Evolutionary conservation across 2,329 filamentous ascomycete species (phyloP), one percentile per base, ranked within the genome.

Genomic region (Pseudogymnoascus sp.): DNA sequence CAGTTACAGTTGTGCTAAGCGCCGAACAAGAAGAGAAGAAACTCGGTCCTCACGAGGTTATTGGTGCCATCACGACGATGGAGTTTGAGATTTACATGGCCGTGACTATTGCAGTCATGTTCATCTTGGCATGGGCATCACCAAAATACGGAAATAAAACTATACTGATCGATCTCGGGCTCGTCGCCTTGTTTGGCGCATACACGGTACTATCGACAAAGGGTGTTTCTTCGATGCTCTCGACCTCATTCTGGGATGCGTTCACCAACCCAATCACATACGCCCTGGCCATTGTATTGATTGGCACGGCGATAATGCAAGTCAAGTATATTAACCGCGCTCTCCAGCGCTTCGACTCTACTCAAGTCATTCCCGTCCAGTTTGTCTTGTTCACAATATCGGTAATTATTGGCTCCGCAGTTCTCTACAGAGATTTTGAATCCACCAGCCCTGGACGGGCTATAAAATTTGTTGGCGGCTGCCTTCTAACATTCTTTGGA

Each of bases 131-230:
- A 83, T 90, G 88, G 80, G 83, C 87, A 31, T 97, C 93, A 73
- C 85, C 86, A 62, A 86, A 80, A 64, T 96, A 93, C 73, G 94
- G 94, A n/a, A 82, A 87, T 62, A 87, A 85, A 68, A 92, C 87
- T 0, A 95, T 97, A 61, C 76, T 97, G 65, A 92, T 99, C 66
- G 94, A 99, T 73, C 79, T 99, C 37, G 92, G 93, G 8, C 83
- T 99, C 37, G 94, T 99, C 42, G 94, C 90, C 3, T 78, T 99
- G 4, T 97, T 96, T 76, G 94, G 93, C 67, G 94, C 92, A 64
- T 99, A 97, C 75, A 99, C 94, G n/a, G 94, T 90, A 9, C 81
- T 99, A 5, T 91, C 93, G 1, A 99, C 94, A 31, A 99, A 99
- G 74, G 94, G 94, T 62, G 90, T 99, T 39, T 93, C 94, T 1